Evolutionary conservation across 306 rosid genomes (phyloP).

Genomic region (Sicyos baderoa): DNA sequence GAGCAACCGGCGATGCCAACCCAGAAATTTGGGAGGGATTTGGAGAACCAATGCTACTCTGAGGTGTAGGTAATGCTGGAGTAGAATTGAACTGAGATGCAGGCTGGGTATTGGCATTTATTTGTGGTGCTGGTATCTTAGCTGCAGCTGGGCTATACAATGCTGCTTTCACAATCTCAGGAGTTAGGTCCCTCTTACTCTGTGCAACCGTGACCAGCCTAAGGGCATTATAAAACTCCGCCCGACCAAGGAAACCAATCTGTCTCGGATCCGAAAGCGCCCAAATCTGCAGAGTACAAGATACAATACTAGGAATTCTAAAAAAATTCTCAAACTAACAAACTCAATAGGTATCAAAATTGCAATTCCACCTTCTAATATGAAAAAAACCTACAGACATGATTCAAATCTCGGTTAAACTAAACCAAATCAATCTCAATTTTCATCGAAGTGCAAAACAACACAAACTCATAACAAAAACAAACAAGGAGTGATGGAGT

Average conservation of each 20-base stretch:
- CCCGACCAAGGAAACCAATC: conserved; percentile 70
- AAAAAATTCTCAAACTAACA: neutral
- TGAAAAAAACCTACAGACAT: neutral
- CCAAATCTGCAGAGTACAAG: conserved; percentile 93
- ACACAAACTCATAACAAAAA: neutral
- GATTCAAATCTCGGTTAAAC: conserved; percentile 11
- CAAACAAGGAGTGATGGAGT: neutral
- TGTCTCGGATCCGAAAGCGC: conserved; percentile 69
- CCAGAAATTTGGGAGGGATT: conserved; percentile 42
- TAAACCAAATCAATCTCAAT: conserved; percentile 1
- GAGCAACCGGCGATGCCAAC: conserved; percentile 36
- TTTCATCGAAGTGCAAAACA: neutral
- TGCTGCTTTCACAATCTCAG: conserved; percentile 89
- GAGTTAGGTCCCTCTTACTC: conserved; percentile 77
- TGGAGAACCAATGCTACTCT: conserved; percentile 31
- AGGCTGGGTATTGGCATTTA: conserved; percentile 42
- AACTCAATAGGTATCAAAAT: conserved; percentile 1
- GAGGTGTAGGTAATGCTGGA: conserved; percentile 34
- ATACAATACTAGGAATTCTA: neutral
- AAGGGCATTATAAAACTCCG: conserved; percentile 95
- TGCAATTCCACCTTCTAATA: conserved; percentile 4
- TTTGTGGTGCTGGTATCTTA: conserved; percentile 91
- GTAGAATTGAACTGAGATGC: conserved; percentile 41
- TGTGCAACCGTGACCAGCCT: conserved; percentile 96
- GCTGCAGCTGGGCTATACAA: conserved; percentile 82